These are phyloP conservation scores for Phytophthora constricta DNA, from an alignment of 352 stramenopile genomes.

Conservation along the genomic window DNA sequence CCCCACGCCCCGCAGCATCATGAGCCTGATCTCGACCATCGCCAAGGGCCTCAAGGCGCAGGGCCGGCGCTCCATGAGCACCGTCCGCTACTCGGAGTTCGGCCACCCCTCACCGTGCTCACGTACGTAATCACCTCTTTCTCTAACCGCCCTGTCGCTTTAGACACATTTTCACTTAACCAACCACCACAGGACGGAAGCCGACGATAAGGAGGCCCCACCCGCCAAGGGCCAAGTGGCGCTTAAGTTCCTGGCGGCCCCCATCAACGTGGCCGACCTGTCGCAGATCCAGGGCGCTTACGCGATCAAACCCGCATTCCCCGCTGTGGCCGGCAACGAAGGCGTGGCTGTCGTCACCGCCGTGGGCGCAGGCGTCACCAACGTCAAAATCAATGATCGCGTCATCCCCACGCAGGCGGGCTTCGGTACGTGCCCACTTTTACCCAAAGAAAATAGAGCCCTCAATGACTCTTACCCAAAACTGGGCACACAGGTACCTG, in stretches of 20 bases:
- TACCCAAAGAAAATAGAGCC: too few species aligned
- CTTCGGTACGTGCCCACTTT: conserved; percentile 69
- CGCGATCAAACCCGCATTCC: conserved; percentile 77
- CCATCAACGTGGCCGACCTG: conserved; percentile 90
- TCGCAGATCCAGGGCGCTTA: conserved; percentile 90
- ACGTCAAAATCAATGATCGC: conserved; percentile 88
- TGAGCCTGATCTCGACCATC: conserved; percentile 71
- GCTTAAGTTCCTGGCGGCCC: conserved; percentile 89
- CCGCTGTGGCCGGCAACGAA: conserved; percentile 86
- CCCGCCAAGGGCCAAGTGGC: conserved; percentile 70
- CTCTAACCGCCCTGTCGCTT: not conserved
- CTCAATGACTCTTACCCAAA: too few species aligned
- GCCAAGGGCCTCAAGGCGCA: conserved; percentile 59
- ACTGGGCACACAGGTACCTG: conserved; percentile 78
- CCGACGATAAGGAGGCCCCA: conserved; percentile 63
- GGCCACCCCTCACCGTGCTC: conserved; percentile 74
- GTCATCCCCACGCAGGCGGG: conserved; percentile 76
- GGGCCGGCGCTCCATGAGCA: conserved; percentile 72
- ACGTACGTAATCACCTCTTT: conserved; percentile 36
- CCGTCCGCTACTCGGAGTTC: conserved; percentile 76
- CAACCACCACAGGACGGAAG: conserved; percentile 54
- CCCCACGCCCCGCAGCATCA: conserved; percentile 27
- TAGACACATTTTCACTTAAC: not conserved
- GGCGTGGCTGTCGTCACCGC: conserved; percentile 87
- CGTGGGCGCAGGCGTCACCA: conserved; percentile 79